phyloP scores from a whole-genome alignment of 345 rosid species.

The Citropsis articulata region DNA sequence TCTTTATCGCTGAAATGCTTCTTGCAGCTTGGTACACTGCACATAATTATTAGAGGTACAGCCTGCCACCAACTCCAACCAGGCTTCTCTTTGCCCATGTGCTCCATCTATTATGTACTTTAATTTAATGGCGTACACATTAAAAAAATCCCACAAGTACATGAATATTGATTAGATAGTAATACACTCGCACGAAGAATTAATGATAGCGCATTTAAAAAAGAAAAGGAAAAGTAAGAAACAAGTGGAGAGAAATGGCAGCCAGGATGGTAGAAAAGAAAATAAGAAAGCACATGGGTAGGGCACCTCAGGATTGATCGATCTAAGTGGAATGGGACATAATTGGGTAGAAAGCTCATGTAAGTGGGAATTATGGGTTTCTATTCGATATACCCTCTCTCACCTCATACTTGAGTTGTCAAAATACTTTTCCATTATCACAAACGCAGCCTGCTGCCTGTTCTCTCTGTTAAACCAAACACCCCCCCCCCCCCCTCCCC shows the following conservation, averaged over 20 bases:
- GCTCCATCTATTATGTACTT: not conserved
- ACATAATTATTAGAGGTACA: not conserved
- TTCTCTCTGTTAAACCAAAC: too few relatives aligned
- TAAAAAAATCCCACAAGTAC: not conserved
- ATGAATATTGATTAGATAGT: not conserved
- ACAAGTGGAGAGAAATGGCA: not conserved
- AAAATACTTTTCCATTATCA: not conserved
- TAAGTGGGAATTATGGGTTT: slow-evolving; percentile 7
- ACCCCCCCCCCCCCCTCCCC: not conserved
- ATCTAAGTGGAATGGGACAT: not conserved
- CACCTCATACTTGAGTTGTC: not conserved
- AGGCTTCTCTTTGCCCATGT: slow-evolving; percentile 5
- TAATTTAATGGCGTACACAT: not conserved
- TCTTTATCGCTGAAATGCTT: not conserved
- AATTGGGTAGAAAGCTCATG: slow-evolving; percentile 3
- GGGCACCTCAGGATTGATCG: slow-evolving; percentile 6
- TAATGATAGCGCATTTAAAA: not conserved
- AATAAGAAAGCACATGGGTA: slow-evolving; percentile 23
- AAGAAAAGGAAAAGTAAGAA: not conserved
- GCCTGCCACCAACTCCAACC: slow-evolving; percentile 3
- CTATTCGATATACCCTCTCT: not conserved
- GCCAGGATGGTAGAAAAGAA: slow-evolving; percentile 11
- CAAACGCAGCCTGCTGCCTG: not conserved
- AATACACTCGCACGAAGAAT: not conserved
- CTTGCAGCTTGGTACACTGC: not conserved